Evolutionary conservation across 345 rosid genomes (phyloP).

Genomic region (Psidium guajava): DNA sequence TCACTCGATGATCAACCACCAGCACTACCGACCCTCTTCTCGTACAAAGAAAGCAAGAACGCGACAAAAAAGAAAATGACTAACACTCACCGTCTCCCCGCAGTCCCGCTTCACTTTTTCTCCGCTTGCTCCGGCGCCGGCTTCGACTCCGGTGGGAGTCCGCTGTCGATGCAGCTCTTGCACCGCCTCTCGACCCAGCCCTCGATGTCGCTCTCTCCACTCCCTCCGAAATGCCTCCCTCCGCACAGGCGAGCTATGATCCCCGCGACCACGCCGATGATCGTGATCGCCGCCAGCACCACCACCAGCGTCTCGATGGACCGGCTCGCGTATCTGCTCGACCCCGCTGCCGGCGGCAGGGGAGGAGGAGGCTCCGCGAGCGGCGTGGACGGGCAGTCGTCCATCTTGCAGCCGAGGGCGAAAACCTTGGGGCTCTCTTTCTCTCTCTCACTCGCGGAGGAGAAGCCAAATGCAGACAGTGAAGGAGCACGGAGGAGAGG

Average conservation of each 20-base stretch:
- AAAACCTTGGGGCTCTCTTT: background rate
- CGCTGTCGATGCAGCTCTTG: slow-evolving; percentile 78
- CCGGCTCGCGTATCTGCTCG: slow-evolving; percentile 22
- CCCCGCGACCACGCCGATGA: slow-evolving; percentile 60
- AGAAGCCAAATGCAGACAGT: too few species aligned
- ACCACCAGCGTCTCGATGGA: slow-evolving; percentile 73
- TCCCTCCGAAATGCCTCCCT: slow-evolving; percentile 50
- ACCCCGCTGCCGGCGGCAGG: slow-evolving; percentile 14
- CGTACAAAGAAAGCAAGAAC: background rate
- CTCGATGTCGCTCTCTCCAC: slow-evolving; percentile 72
- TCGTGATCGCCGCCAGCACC: slow-evolving; percentile 76
- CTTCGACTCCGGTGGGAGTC: slow-evolving; percentile 31
- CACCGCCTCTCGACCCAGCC: slow-evolving; percentile 87
- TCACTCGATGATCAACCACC: background rate
- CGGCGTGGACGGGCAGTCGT: background rate
- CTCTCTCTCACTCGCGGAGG: too few species aligned
- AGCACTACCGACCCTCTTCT: too few species aligned
- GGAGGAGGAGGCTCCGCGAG: background rate
- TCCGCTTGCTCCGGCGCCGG: slow-evolving; percentile 19
- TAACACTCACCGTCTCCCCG: background rate
- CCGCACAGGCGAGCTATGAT: slow-evolving; percentile 68
- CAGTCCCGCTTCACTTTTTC: slow-evolving; percentile 24
- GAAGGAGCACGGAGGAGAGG: background rate
- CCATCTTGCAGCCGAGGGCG: background rate
- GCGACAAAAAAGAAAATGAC: background rate